Evolutionary conservation across 352 stramenopile species (phyloP).

Genomic region (Phytophthora syringae): DNA sequence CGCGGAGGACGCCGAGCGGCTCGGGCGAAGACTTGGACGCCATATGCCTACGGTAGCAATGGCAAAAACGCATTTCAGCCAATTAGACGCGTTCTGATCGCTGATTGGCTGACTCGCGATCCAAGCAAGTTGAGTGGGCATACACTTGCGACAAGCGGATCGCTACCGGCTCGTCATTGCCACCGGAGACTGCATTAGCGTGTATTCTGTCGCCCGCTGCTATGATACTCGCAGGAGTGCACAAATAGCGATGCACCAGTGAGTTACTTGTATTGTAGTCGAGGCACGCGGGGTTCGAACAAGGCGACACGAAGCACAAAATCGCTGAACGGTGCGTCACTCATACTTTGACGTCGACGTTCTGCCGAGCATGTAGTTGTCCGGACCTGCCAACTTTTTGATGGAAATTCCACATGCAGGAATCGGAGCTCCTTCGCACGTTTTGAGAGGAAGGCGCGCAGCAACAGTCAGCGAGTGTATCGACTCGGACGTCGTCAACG

Average conservation of each 20-base stretch:
- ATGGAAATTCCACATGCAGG: constrained; percentile 54
- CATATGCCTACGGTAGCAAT: background rate
- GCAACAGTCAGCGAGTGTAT: constrained; percentile 48
- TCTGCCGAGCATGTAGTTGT: too few species aligned
- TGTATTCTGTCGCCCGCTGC: too few species aligned
- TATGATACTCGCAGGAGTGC: too few species aligned
- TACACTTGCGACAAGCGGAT: too few species aligned
- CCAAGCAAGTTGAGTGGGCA: background rate
- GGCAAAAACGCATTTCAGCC: constrained; percentile 4
- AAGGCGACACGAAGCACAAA: constrained; percentile 11
- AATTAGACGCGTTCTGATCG: background rate
- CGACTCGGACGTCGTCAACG: constrained; percentile 14
- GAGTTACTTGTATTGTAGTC: too few species aligned
- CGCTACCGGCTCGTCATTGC: too few species aligned
- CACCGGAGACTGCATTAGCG: too few species aligned
- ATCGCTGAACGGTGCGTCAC: constrained; percentile 15
- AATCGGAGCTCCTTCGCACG: constrained; percentile 43
- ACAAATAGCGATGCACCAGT: too few species aligned
- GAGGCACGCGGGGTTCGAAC: background rate
- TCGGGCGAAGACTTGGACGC: constrained; percentile 34
- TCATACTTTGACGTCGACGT: background rate
- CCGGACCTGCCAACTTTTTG: too few species aligned
- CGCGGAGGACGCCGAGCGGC: constrained; percentile 70
- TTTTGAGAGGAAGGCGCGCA: constrained; percentile 49
- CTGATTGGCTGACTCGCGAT: constrained; percentile 10